Conservation (phyloP, 306 rosid species). For the Lathyrus sativus region DNA sequence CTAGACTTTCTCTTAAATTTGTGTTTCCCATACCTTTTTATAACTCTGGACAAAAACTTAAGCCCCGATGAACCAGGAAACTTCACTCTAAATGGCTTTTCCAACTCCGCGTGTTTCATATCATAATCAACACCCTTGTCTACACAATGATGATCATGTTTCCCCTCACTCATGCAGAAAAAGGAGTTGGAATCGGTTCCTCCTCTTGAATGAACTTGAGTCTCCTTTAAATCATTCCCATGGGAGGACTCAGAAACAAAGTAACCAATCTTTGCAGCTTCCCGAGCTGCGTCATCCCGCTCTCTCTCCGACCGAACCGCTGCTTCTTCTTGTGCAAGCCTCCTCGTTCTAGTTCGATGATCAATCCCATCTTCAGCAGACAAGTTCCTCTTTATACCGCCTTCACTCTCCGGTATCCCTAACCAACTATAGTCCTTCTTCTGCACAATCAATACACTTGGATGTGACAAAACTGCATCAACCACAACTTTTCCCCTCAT, state of each 20-base stretch:
- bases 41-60: slow-evolving; percentile 63
- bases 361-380: slow-evolving; percentile 83
- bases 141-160: slow-evolving; percentile 70
- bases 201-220: slow-evolving; percentile 38
- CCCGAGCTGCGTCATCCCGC: slow-evolving; percentile 71
- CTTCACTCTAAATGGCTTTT: slow-evolving; percentile 72
- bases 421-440: slow-evolving; percentile 89
- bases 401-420: slow-evolving; percentile 70
- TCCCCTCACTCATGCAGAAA: slow-evolving; percentile 64
- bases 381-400: slow-evolving; percentile 45
- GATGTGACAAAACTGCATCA: slow-evolving; percentile 80
- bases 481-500: slow-evolving; percentile 87
- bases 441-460: slow-evolving; percentile 68
- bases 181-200: slow-evolving; percentile 44
- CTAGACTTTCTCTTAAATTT: slow-evolving; percentile 65
- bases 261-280: slow-evolving; percentile 81
- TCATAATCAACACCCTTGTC: slow-evolving; percentile 82
- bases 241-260: slow-evolving; percentile 53
- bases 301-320: slow-evolving; percentile 49
- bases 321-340: slow-evolving; percentile 73
- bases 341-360: slow-evolving; percentile 64
- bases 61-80: slow-evolving; percentile 61
- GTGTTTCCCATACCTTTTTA: slow-evolving; percentile 51
- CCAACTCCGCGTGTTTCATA: slow-evolving; percentile 77
- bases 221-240: slow-evolving; percentile 49